A percentile compares a stretch with the other conserved stretches of the same genome.
phyloP scores from a whole-genome alignment of 352 stramenopile species.

The Phytophthora pluvialis region DNA sequence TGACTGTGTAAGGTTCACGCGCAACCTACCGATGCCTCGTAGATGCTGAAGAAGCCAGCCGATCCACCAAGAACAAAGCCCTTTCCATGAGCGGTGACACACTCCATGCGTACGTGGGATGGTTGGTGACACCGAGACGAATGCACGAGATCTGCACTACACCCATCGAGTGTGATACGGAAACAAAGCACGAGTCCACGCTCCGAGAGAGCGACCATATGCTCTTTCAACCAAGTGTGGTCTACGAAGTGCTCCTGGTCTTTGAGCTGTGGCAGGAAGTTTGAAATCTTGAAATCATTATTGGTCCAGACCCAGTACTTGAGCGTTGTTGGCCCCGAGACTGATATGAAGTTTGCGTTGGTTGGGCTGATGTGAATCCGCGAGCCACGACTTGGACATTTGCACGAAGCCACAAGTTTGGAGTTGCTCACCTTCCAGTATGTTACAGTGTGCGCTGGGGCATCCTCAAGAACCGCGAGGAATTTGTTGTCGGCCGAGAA shows the following conservation, averaged over 20 bases:
- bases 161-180: slow-evolving; percentile 53
- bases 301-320: slow-evolving; percentile 85
- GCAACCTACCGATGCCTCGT: slow-evolving; percentile 62
- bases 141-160: slow-evolving; percentile 69
- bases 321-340: slow-evolving; percentile 77
- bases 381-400: slow-evolving; percentile 69
- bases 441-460: slow-evolving; percentile 70
- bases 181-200: slow-evolving; percentile 72
- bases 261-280: slow-evolving; percentile 72
- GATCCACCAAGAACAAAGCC: slow-evolving; percentile 80
- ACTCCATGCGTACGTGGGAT: slow-evolving; percentile 75
- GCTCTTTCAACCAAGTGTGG: slow-evolving; percentile 76
- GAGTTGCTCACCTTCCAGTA: slow-evolving; percentile 84
- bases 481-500: slow-evolving; percentile 85
- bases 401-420: slow-evolving; percentile 76
- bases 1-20: not conserved
- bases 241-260: slow-evolving; percentile 89
- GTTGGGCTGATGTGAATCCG: slow-evolving; percentile 75
- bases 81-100: slow-evolving; percentile 65
- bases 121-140: slow-evolving; percentile 70
- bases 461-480: slow-evolving; percentile 72
- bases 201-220: slow-evolving; percentile 78
- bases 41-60: slow-evolving; percentile 78
- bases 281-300: slow-evolving; percentile 79
- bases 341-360: slow-evolving; percentile 76